Base-by-base conservation (phyloP, 805 yeast species). In the Ascoidea asiatica region DNA sequence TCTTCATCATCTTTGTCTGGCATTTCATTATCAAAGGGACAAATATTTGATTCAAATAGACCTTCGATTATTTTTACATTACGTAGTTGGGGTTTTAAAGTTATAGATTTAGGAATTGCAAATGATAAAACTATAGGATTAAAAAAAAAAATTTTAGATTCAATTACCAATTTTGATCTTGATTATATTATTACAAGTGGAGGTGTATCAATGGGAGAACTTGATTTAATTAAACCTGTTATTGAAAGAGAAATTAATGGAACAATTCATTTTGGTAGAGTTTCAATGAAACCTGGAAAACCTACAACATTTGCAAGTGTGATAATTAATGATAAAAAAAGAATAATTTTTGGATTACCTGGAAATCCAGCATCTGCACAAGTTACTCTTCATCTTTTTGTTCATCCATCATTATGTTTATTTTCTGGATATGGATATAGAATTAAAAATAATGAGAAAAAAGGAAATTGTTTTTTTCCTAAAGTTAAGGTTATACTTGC, bases 171-270 rank as follows among this genome's bases (percentile, higher is more conserved):
- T 1, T 33, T 48, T 4, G 50, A 52, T 8, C 54, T 67, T 13
- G 78, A 73, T 45, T 65, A 65, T 36, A 50, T 73, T 36, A 60
- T 73, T 36, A 72, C 79, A 2, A 66, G 75, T 1, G 79, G 79
- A 2, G 79, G 79, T 20, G 79, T 73, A 1, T 73, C 79, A 1
- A 73, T 73, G 79, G 79, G 79, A 1, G 79, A 73, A 51, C 48
- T 64, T 33, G 79, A 73, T 52, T 56, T 72, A 15, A 52, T 73
- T 38, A 73, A 73, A 45, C 77, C 78, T 0, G 60, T 67, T 0
- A 68, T 73, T 20, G 72, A 70, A 46, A 53, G 65, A 35, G 48
- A 47, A 8, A 49, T 73, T 17, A 57, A 59, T 0, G 79, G 77
- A 1, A 51, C 47, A 0, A 68, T 73, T 36, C 75, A 71, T 47